Percentiles rank a stretch among this genome's conserved stretches.
phyloP scores from a whole-genome alignment of 345 rosid species.

The Linum trigynum region DNA sequence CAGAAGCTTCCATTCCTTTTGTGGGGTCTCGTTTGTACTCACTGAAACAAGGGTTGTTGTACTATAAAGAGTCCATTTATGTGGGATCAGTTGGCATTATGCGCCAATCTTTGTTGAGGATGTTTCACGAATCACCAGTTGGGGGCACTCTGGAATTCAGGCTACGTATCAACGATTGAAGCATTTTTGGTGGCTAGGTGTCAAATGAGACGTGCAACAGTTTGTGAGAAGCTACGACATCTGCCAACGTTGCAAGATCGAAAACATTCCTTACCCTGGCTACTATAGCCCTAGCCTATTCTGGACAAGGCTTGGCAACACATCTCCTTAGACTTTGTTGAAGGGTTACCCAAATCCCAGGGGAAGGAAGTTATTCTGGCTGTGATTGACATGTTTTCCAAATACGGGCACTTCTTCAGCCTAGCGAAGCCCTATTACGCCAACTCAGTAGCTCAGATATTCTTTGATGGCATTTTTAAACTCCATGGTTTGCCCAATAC shows the following conservation, averaged over 20 bases:
- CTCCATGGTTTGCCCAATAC: neutral
- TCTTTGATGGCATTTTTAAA: neutral
- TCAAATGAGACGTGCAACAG: neutral
- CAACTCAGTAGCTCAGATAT: neutral
- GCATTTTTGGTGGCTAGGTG: neutral
- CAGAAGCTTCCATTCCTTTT: neutral
- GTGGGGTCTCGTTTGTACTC: no score
- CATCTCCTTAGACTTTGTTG: neutral
- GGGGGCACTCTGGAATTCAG: neutral
- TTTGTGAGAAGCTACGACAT: neutral
- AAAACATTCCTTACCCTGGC: neutral
- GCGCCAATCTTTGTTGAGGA: neutral
- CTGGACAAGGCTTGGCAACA: neutral
- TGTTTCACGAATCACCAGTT: neutral
- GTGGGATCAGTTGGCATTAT: neutral
- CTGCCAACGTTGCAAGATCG: constrained; percentile 1
- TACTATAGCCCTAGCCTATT: neutral
- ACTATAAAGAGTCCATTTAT: neutral
- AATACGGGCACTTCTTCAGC: neutral
- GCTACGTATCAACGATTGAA: neutral
- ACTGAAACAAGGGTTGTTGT: neutral
- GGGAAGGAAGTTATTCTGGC: neutral
- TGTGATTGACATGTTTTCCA: neutral
- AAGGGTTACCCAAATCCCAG: neutral
- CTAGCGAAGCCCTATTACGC: neutral